Evolutionary conservation across 2,329 filamentous ascomycete genomes (phyloP).

Genomic region (Cordyceps sp.): DNA sequence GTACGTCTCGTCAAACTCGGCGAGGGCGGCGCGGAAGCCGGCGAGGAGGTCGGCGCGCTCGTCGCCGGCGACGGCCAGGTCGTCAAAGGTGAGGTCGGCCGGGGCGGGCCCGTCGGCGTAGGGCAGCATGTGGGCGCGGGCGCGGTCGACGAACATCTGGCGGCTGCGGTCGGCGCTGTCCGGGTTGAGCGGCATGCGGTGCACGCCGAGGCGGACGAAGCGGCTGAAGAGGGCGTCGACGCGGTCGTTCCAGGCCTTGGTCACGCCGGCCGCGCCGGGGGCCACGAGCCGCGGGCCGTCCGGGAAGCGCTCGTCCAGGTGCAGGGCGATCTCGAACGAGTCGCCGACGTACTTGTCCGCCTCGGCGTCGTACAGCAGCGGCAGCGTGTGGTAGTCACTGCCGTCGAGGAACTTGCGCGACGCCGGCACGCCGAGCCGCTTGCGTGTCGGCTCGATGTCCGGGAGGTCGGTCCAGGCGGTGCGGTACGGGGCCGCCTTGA

Average conservation of each 20-base stretch:
- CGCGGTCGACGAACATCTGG: conserved; percentile 30
- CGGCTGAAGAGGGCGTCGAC: conserved; percentile 37
- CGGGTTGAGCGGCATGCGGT: conserved; percentile 33
- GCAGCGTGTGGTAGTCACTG: conserved; percentile 41
- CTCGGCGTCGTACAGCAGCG: conserved; percentile 31
- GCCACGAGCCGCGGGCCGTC: conserved; percentile 30
- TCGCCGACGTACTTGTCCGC: conserved; percentile 33
- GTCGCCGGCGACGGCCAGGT: conserved; percentile 20
- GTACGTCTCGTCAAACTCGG: conserved; percentile 18
- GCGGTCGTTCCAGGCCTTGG: conserved; percentile 30
- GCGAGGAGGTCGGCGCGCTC: conserved; percentile 18
- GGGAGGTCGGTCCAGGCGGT: conserved; percentile 33
- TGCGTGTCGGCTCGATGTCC: conserved; percentile 31
- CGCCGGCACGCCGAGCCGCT: conserved; percentile 25
- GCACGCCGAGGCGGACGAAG: conserved; percentile 21
- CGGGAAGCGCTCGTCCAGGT: conserved; percentile 37
- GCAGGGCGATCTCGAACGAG: conserved; percentile 47
- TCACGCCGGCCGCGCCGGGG: conserved; percentile 21
- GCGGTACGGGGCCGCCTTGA: conserved; percentile 17
- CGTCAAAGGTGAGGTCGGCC: conserved; percentile 20
- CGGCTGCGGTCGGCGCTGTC: conserved; percentile 23
- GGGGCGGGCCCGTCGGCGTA: not conserved
- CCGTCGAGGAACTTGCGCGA: conserved; percentile 39
- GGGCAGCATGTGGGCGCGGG: conserved; percentile 14
- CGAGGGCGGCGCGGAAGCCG: conserved; percentile 24